Evolutionary conservation across 73 alveolate species (phyloP), one percentile per base, ranked within the genome.

Genomic region (Paramecium pentaurelia): DNA sequence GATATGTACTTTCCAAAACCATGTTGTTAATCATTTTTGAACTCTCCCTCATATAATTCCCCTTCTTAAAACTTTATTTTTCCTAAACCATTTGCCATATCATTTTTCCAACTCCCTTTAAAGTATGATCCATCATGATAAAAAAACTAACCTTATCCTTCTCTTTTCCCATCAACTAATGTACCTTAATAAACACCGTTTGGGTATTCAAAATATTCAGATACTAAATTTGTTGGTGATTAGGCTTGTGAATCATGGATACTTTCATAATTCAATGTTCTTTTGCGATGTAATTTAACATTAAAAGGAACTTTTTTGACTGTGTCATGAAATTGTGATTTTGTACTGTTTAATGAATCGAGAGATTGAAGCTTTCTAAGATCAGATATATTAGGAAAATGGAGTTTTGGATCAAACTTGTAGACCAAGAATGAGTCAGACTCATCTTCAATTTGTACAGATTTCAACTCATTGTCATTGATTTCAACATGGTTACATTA

Each of bases 101-200:
- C 94, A 58, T 88, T 44, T 34, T 22, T 64, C 94, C 94, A 88
- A 71, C 16, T 16, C 4, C 94, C 94, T 38, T 71, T 88, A 38
- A 38, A 88, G 38, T 32, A 49, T 28, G 92, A 70, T 20, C 94
- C 94, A 60, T 88, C 94, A 88, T 58, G 49, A 64, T 47, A 88
- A 20, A 68, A 32, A 22, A 68, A 83, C n/a, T 34, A 22, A 8
- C 94, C 94, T 6, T 30, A 9, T 11, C 94, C 94, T 18, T 88
- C 58, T 8, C 94, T 22, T 22, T 77, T 40, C 6, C 70, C 70
- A 77, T 77, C 75, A 1, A 25, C 16, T 25, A 77, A 77, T 16
- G 14, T 11, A 7, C 90, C 90, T 44, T 44, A 16, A 77, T 77
- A 77, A 8, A 77, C 51, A 10, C 90, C 90, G 45, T 77, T 77